phyloP scores from a whole-genome alignment of 2,329 filamentous ascomycete genomes.

The Aspergillus costaricaensis region DNA sequence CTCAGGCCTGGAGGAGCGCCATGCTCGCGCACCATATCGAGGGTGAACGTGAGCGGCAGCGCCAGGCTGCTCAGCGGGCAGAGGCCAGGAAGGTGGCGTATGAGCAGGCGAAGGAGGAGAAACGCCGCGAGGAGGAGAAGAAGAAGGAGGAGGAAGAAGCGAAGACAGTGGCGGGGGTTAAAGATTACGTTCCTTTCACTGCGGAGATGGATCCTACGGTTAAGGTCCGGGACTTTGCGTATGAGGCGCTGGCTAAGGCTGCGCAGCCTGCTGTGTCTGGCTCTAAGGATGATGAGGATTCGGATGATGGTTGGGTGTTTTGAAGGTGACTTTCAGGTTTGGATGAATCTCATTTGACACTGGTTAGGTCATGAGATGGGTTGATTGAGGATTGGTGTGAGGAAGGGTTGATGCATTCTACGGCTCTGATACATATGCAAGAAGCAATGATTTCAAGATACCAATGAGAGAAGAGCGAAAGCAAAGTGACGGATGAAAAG shows the following conservation, averaged over 20 bases:
- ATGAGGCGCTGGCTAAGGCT: neutral
- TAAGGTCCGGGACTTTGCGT: neutral
- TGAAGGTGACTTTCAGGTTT: neutral
- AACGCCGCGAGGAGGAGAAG: neutral
- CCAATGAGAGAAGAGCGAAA: neutral
- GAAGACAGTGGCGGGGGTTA: neutral
- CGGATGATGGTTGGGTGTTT: neutral
- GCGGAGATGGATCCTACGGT: neutral
- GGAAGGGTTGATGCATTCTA: too few species aligned
- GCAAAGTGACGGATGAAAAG: neutral
- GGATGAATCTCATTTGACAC: neutral
- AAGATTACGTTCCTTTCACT: too few species aligned
- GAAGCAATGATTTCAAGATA: neutral
- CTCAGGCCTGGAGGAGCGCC: slow-evolving; percentile 17
- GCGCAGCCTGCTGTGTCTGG: neutral
- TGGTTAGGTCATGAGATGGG: too few species aligned
- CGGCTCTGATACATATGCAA: too few species aligned
- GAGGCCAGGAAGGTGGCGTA: neutral
- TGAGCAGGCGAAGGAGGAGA: neutral
- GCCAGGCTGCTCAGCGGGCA: neutral
- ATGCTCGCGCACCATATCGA: slow-evolving; percentile 4
- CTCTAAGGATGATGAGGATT: too few species aligned
- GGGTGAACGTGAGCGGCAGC: neutral
- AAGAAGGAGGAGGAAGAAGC: neutral
- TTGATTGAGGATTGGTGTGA: too few species aligned